A percentile compares a stretch with the other conserved stretches of the same genome.
Evolutionary conservation across 1,284 basidiomycete species (phyloP).

Genomic region (Ceratobasidium theobromae): DNA sequence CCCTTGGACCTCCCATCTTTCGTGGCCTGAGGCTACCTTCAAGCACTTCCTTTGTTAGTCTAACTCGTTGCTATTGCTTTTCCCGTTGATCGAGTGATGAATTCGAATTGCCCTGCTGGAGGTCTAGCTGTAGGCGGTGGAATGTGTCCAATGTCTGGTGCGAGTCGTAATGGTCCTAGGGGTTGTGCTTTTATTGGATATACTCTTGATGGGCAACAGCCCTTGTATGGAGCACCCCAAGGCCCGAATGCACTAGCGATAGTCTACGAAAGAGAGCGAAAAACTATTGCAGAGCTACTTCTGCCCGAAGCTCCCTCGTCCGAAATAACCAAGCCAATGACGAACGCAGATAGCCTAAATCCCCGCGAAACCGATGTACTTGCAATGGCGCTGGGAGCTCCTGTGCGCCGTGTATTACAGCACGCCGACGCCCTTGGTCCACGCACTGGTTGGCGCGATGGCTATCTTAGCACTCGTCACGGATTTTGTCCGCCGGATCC

Average conservation of each 20-base stretch:
- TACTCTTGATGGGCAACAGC: background rate
- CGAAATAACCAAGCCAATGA: conserved; percentile 14
- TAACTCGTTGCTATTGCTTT: background rate
- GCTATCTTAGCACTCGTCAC: conserved; percentile 22
- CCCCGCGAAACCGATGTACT: conserved; percentile 17
- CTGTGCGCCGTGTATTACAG: conserved; percentile 27
- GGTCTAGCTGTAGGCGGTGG: background rate
- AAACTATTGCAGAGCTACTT: conserved; percentile 18
- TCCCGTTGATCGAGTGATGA: too few relatives aligned
- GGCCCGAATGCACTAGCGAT: conserved; percentile 1
- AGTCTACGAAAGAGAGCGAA: conserved; percentile 6
- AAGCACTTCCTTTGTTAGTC: background rate
- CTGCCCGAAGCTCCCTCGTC: conserved; percentile 13
- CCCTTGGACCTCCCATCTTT: background rate
- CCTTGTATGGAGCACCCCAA: conserved; percentile 21
- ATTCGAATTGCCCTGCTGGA: background rate
- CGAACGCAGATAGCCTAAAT: conserved; percentile 27
- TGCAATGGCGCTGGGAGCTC: conserved; percentile 25
- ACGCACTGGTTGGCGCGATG: conserved; percentile 29
- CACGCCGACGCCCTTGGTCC: conserved; percentile 26
- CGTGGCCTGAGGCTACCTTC: background rate
- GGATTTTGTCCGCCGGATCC: conserved; percentile 28
- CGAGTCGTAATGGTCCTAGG: conserved; percentile 1
- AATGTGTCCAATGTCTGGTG: background rate
- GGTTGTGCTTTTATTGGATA: conserved; percentile 26